Conservation (phyloP, 495 filamentous ascomycete genomes). For the Podospora anserina region DNA sequence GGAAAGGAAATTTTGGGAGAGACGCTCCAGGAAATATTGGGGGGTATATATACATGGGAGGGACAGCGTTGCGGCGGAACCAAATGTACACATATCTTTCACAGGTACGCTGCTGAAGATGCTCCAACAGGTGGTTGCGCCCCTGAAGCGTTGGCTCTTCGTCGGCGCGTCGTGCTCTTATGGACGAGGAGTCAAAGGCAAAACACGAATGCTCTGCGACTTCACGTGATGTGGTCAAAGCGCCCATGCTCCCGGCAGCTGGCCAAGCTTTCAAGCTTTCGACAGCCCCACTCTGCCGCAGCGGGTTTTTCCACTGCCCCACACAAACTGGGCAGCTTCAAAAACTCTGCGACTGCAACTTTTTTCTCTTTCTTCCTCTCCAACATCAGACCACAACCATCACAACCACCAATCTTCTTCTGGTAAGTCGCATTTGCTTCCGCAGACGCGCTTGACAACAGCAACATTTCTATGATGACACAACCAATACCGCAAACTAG, state of each 20-base stretch:
- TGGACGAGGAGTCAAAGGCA: background rate
- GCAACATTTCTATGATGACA: conserved; percentile 51
- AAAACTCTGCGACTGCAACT: conserved; percentile 27
- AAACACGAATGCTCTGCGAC: conserved; percentile 26
- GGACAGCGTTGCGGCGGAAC: no score
- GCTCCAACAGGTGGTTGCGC: no score
- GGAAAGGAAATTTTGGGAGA: background rate
- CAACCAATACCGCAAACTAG: conserved; percentile 94
- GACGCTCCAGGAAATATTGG: background rate
- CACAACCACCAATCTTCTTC: conserved; percentile 17
- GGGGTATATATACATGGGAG: background rate
- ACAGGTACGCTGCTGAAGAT: no score
- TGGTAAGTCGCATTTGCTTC: conserved; percentile 28
- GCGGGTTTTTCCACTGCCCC: conserved; percentile 26
- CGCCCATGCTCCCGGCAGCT: no score
- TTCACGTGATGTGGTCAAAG: conserved; percentile 24
- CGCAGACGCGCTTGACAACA: conserved; percentile 12
- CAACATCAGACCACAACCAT: conserved; percentile 17
- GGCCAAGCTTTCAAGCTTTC: conserved; percentile 5
- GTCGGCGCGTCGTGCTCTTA: background rate
- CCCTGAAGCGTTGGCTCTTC: no score
- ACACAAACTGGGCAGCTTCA: conserved; percentile 32
- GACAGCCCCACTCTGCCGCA: conserved; percentile 13
- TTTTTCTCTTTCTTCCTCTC: conserved; percentile 26
- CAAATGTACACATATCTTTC: no score